Evolutionary conservation across 768 basidiomycete genomes (phyloP).

Genomic region (Trametes meyenii): DNA sequence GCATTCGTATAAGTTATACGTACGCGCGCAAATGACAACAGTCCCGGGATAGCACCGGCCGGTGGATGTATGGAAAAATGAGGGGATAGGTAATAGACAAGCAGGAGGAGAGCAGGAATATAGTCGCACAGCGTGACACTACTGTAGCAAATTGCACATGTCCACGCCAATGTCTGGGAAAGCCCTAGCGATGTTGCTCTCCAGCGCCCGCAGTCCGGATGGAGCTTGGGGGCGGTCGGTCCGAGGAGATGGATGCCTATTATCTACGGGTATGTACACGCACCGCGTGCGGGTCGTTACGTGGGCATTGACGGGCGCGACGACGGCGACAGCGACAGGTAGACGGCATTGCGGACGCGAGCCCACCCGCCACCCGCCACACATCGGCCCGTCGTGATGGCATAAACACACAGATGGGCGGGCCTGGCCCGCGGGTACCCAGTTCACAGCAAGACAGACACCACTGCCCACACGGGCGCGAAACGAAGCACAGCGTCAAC

Average conservation of each 20-base stretch:
- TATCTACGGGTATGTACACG: background rate
- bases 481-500: background rate
- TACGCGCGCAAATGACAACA: background rate
- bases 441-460: background rate
- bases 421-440: no score
- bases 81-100: no score
- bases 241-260: no score
- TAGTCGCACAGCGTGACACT: no score
- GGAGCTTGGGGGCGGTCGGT: background rate
- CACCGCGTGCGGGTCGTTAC: background rate
- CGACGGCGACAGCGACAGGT: background rate
- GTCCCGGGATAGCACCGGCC: no score
- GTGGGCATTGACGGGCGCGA: no score
- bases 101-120: no score
- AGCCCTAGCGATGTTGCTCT: no score
- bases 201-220: no score
- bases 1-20: conserved; percentile 8
- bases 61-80: background rate
- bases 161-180: no score
- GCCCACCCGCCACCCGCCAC: background rate
- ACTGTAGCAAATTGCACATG: no score
- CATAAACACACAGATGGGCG: background rate
- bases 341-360: background rate
- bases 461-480: background rate
- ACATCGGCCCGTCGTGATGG: background rate